Base-by-base conservation (phyloP, 192 early-diverging fungal species). In the Podochytrium sp. region DNA sequence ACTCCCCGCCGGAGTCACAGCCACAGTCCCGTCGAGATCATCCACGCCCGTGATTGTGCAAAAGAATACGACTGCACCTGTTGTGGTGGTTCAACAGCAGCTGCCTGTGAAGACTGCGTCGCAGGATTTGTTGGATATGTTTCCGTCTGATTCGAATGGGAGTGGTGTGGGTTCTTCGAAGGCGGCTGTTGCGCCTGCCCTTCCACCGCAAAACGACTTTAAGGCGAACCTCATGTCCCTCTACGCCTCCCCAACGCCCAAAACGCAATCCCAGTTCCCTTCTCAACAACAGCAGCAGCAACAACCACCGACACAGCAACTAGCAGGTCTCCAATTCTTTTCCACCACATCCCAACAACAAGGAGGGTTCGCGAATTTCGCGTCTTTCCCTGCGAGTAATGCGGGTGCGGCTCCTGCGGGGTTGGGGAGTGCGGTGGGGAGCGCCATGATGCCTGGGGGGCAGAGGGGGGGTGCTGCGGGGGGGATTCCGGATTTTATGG, bases 401-500 rank as follows among this genome's bases (percentile, higher is more conserved):
- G 3, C 47, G 2, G 3, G 2, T 25, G 16, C 61, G 39, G 20
- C 61, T 7, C 14, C 43, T 34, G 29, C 25, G 23, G 23, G 25
- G 0, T 49, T 62, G 6, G 61, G 60, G 10, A 3, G 20, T 7
- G 66, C 66, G n/a, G 6, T 69, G 30, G 66, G 66, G 18, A 55
- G 66, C 29, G 66, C 66, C 2, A 37, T 69, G 30, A 30, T 69
- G 10, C 66, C 66, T 3, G 38, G 57, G n/a, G 53, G 47, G 6
- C 27, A 37, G 18, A 27, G 62, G 52, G 27, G 30, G 25, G 37
- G 23, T 23, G 40, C 71, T 43, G 72, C 41, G 1, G 81, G 78
- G 35, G 78, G 78, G 18, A 83, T 83, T 37, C 76, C 78, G 1
- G 81, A 79, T 51, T 79, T 80, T 64, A 60, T 70, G 39, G 76